Evolutionary conservation across 2,329 filamentous ascomycete species (phyloP).

Genomic region (Fusarium compactum): DNA sequence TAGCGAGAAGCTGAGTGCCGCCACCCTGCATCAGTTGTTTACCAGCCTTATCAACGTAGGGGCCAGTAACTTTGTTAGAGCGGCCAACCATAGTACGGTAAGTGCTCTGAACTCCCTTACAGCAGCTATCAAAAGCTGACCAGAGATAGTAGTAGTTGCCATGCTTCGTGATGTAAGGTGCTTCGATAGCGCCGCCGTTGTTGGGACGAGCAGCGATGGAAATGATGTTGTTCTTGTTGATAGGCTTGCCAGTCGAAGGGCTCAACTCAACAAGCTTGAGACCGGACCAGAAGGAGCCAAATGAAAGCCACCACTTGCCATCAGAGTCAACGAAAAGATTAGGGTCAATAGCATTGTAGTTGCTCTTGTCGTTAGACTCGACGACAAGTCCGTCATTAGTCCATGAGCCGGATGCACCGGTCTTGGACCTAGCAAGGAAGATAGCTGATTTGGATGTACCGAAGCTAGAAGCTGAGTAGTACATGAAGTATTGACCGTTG

Average conservation of each 20-base stretch:
- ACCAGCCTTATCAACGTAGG: conserved; percentile 45
- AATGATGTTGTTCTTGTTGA: conserved; percentile 30
- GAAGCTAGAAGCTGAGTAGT: conserved; percentile 51
- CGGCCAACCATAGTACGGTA: conserved; percentile 51
- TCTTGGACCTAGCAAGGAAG: conserved; percentile 48
- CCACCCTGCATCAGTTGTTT: conserved; percentile 46
- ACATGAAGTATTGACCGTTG: conserved; percentile 48
- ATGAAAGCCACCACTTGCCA: conserved; percentile 49
- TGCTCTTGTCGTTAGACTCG: conserved; percentile 34
- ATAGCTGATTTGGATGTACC: conserved; percentile 47
- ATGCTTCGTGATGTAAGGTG: conserved; percentile 45
- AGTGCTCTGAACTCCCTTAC: conserved; percentile 46
- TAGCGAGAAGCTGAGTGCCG: conserved; percentile 47
- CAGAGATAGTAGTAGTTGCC: conserved; percentile 50
- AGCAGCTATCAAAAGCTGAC: conserved; percentile 50
- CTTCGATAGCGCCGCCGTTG: conserved; percentile 43
- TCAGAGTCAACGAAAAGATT: conserved; percentile 47
- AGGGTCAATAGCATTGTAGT: conserved; percentile 49
- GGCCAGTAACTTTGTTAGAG: conserved; percentile 45
- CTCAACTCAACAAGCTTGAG: conserved; percentile 47
- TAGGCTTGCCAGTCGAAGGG: conserved; percentile 43
- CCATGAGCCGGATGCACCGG: conserved; percentile 48
- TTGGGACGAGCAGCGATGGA: conserved; percentile 39
- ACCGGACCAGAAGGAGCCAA: conserved; percentile 50
- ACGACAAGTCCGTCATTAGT: conserved; percentile 47